Percentiles rank a stretch among this genome's conserved stretches.
Evolutionary conservation across 78 protist species (phyloP).

Genomic region (Dictyostelium intermedium): DNA sequence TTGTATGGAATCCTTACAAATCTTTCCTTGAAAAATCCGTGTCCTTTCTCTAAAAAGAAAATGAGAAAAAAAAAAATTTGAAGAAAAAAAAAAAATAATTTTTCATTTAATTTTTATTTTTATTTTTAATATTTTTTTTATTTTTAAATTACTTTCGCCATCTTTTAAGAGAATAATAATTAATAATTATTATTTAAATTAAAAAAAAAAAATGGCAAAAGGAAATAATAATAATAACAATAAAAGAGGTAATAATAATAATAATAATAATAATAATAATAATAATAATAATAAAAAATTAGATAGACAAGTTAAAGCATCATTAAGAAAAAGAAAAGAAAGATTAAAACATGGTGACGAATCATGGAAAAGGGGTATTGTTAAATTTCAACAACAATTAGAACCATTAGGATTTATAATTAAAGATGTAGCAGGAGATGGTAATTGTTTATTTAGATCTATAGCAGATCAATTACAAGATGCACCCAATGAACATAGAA

Average conservation of each 20-base stretch:
- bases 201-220: not conserved
- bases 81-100: too few relatives aligned
- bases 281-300: not conserved
- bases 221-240: not conserved
- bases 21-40: too few relatives aligned
- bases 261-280: not conserved
- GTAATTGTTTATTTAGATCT: slow-evolving; percentile 86
- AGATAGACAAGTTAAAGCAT: slow-evolving; percentile 34
- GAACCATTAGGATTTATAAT: slow-evolving; percentile 62
- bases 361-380: slow-evolving; percentile 68
- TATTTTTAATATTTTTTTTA: too few relatives aligned
- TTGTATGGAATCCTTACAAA: too few relatives aligned
- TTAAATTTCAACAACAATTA: slow-evolving; percentile 41
- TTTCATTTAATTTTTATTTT: too few relatives aligned
- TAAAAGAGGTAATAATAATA: not conserved
- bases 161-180: too few relatives aligned
- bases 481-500: slow-evolving; percentile 63
- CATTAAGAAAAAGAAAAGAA: slow-evolving; percentile 24
- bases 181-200: too few relatives aligned
- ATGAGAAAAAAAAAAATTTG: not conserved
- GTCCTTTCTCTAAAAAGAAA: not conserved
- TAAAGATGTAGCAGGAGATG: slow-evolving; percentile 88
- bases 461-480: slow-evolving; percentile 81
- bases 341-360: slow-evolving; percentile 71
- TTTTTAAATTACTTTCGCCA: not conserved